Base-by-base conservation (phyloP, 2,329 filamentous ascomycete genomes). In the Clarireedia paspali region DNA sequence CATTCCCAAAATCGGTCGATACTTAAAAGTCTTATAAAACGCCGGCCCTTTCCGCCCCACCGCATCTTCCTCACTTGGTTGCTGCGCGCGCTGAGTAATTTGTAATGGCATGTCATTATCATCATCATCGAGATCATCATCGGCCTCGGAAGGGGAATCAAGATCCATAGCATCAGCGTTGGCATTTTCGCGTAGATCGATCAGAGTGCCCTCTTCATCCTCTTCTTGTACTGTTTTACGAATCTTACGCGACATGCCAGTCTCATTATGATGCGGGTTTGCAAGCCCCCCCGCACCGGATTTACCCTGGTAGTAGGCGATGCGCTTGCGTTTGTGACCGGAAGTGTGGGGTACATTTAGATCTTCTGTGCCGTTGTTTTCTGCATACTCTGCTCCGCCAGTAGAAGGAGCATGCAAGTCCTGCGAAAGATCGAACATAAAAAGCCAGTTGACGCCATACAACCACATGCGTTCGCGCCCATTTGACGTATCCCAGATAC, bases 11-110 rank as follows among this genome's bases (percentile, higher is more conserved):
- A 99, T 91, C n/a, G 91, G 89, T 57, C 91, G 81, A 72, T 97
- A 99, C 72, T 95, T 95, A 77, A 88, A 91, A 5, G 91, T 95
- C 68, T 85, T 83, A 89, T 91, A 97, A 23, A 55, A 56, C 50
- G 57, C 52, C 24, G 52, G 44, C 7, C 44, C 34, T 46, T 53
- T 54, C 20, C 20, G 20, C 20, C 50, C 54, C 17, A 40, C 27
- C 45, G 49, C 58, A 34, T 42, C 52, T 71, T 51, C 72, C 67
- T 47, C 64, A 52, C 27, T 65, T n/a, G 6, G 10, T 12, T 42
- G 53, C 15, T 67, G 38, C 66, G 65, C 48, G 63, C 66, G 45
- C 38, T 30, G 70, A 63, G 27, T 62, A 59, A 38, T 60, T 4
- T 20, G 14, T 10, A 54, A 30, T 30, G 26, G 38, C 20, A 46